phyloP scores from a whole-genome alignment of 1,284 basidiomycete species.

The Moesziomyces globuligerus region DNA sequence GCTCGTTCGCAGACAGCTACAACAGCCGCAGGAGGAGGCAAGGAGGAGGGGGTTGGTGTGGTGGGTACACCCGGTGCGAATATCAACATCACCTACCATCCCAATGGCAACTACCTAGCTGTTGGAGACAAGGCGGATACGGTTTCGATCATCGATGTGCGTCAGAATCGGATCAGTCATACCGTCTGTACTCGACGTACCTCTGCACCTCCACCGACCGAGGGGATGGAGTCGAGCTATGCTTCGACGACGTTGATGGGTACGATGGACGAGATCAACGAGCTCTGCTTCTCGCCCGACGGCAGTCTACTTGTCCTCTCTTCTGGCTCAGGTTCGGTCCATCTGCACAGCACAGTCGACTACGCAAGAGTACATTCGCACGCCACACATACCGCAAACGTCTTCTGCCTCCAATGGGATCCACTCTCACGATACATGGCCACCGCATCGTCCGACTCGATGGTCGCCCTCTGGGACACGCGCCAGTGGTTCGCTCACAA shows the following conservation, averaged over 20 bases:
- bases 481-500: slow-evolving; percentile 39
- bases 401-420: slow-evolving; percentile 58
- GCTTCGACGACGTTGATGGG: not conserved
- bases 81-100: slow-evolving; percentile 61
- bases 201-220: too few relatives aligned
- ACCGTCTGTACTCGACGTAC: slow-evolving; percentile 36
- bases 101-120: slow-evolving; percentile 49
- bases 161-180: slow-evolving; percentile 22
- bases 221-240: not conserved
- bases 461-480: slow-evolving; percentile 50
- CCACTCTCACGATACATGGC: slow-evolving; percentile 51
- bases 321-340: slow-evolving; percentile 52
- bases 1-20: not conserved
- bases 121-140: slow-evolving; percentile 61
- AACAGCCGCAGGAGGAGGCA: not conserved
- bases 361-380: slow-evolving; percentile 34
- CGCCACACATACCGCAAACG: slow-evolving; percentile 51
- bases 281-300: slow-evolving; percentile 54
- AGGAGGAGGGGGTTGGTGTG: not conserved
- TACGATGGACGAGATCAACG: slow-evolving; percentile 58
- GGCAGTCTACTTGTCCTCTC: slow-evolving; percentile 56
- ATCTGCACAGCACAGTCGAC: slow-evolving; percentile 3
- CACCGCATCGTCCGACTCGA: slow-evolving; percentile 53
- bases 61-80: slow-evolving; percentile 49
- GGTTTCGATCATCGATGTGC: slow-evolving; percentile 51